phyloP scores from a whole-genome alignment of 1,139 yeast genomes.

The Kodamaea sp. region DNA sequence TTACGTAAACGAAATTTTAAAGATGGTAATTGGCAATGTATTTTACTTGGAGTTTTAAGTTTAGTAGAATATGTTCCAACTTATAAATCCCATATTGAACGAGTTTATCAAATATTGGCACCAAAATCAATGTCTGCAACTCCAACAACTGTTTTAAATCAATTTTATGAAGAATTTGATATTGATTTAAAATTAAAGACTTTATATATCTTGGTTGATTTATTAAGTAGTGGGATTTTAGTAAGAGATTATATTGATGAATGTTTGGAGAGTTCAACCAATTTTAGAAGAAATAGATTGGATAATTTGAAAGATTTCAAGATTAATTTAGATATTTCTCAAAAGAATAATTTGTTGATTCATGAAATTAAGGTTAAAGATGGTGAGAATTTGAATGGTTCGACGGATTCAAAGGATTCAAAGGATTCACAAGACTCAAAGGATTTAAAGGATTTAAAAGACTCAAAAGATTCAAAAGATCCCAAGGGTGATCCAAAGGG shows the following conservation, averaged over 20 bases:
- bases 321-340: constrained; percentile 46
- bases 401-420: constrained; percentile 7
- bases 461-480: constrained; percentile 1
- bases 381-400: constrained; percentile 6
- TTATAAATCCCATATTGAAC: constrained; percentile 44
- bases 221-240: constrained; percentile 54
- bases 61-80: constrained; percentile 57
- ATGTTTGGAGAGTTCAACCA: constrained; percentile 62
- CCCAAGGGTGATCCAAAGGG: constrained; percentile 1
- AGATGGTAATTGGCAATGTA: constrained; percentile 84
- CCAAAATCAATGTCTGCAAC: constrained; percentile 52
- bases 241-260: constrained; percentile 67
- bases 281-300: constrained; percentile 62
- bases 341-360: constrained; percentile 39
- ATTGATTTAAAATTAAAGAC: constrained; percentile 49
- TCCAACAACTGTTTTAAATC: constrained; percentile 44
- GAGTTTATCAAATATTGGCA: constrained; percentile 51
- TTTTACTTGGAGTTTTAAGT: constrained; percentile 68
- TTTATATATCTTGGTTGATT: constrained; percentile 53
- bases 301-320: constrained; percentile 67
- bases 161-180: constrained; percentile 49
- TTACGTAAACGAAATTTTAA: constrained; percentile 69
- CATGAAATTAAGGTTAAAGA: constrained; percentile 21
- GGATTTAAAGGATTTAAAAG: not conserved
- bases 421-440: constrained; percentile 3